These are phyloP conservation scores for Cryptococcus sp. DNA, from an alignment of 1,284 basidiomycete genomes.

Conservation along the genomic window DNA sequence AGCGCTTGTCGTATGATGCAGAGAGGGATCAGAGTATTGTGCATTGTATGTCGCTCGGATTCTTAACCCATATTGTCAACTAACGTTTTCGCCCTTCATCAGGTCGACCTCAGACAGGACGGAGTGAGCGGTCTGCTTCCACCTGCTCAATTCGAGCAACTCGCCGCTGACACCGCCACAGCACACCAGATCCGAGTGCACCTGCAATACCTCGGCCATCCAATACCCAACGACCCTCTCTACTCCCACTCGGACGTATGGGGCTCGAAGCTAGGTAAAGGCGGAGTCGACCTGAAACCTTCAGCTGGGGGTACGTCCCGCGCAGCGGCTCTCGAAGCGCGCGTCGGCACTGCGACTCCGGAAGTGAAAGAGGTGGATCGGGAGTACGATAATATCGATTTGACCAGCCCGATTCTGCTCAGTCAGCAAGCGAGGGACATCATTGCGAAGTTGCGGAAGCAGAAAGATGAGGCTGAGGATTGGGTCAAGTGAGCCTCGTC, in stretches of 20 bases:
- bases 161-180: conserved; percentile 36
- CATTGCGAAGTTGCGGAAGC: conserved; percentile 78
- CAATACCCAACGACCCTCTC: conserved; percentile 89
- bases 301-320: conserved; percentile 49
- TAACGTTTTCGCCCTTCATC: conserved; percentile 2
- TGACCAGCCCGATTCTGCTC: conserved; percentile 82
- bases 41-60: conserved; percentile 65
- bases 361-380: conserved; percentile 23
- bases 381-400: conserved; percentile 65
- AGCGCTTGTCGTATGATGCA: conserved; percentile 77
- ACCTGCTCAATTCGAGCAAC: not conserved
- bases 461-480: conserved; percentile 91
- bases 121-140: conserved; percentile 63
- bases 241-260: conserved; percentile 80
- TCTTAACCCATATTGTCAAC: not conserved
- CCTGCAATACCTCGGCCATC: conserved; percentile 88
- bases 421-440: conserved; percentile 79
- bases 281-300: conserved; percentile 71
- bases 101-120: conserved; percentile 82
- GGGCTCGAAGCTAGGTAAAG: conserved; percentile 74
- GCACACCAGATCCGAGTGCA: conserved; percentile 97
- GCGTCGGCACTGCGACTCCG: conserved; percentile 39
- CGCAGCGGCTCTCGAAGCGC: conserved; percentile 17
- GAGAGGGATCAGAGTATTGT: conserved; percentile 84
- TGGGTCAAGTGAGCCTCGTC: conserved; percentile 62